phyloP scores from a whole-genome alignment of 352 stramenopile genomes.

The Globisporangium ultimum region DNA sequence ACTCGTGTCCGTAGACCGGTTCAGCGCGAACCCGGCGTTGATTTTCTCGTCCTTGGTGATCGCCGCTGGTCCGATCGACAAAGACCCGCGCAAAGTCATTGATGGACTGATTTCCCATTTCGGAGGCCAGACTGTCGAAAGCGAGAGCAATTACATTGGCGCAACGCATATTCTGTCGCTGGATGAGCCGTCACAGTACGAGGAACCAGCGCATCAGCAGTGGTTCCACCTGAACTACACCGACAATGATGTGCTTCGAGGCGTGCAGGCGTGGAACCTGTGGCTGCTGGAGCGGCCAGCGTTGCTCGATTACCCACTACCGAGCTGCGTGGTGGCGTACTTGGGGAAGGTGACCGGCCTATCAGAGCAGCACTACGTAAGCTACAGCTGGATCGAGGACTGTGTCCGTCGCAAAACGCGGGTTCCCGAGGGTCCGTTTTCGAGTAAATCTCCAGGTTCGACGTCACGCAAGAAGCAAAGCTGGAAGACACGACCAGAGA shows the following conservation, averaged over 20 bases:
- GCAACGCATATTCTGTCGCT: slow-evolving; percentile 74
- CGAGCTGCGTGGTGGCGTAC: slow-evolving; percentile 56
- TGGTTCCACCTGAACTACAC: slow-evolving; percentile 43
- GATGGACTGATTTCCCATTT: slow-evolving; percentile 79
- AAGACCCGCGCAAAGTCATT: slow-evolving; percentile 78
- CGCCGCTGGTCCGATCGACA: slow-evolving; percentile 65
- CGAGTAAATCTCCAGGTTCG: slow-evolving; percentile 6
- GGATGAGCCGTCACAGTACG: slow-evolving; percentile 32
- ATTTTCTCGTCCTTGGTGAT: slow-evolving; percentile 80
- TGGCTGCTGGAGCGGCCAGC: slow-evolving; percentile 29
- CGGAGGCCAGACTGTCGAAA: slow-evolving; percentile 70
- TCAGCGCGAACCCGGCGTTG: slow-evolving; percentile 70
- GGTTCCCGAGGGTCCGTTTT: slow-evolving; percentile 54
- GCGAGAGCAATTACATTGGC: slow-evolving; percentile 33
- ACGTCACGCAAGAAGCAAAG: slow-evolving; percentile 18
- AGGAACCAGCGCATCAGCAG: slow-evolving; percentile 35
- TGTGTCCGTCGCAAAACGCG: slow-evolving; percentile 52
- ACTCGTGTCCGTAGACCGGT: slow-evolving; percentile 61
- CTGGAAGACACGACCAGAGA: slow-evolving; percentile 48
- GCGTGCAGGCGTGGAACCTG: slow-evolving; percentile 39
- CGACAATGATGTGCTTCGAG: slow-evolving; percentile 35
- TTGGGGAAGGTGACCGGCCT: slow-evolving; percentile 48
- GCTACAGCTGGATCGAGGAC: slow-evolving; percentile 82
- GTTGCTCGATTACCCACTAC: slow-evolving; percentile 42
- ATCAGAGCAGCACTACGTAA: slow-evolving; percentile 58